A percentile compares a stretch with the other conserved stretches of the same genome.
These are phyloP conservation scores for Suillus spraguei DNA, from an alignment of 768 basidiomycete species.

Conservation along the genomic window DNA sequence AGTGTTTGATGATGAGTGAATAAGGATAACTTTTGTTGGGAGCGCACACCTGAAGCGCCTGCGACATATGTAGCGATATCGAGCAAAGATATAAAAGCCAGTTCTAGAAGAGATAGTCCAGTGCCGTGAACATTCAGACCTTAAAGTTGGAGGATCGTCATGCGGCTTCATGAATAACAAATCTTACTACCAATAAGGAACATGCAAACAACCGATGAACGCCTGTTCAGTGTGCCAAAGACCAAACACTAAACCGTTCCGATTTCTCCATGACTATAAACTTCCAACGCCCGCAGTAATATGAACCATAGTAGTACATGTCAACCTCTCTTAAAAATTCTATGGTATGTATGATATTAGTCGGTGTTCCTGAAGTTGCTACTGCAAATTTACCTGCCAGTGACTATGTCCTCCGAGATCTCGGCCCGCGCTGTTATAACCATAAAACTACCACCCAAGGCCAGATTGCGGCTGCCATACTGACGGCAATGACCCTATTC, in stretches of 20 bases:
- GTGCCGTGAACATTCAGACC: not conserved
- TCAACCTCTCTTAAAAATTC: not conserved
- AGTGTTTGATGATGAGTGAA: constrained; percentile 42
- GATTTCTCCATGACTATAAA: not conserved
- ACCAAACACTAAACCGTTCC: not conserved
- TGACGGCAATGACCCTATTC: too few species aligned
- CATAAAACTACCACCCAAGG: too few species aligned
- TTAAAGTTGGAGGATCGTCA: not conserved
- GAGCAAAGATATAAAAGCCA: not conserved
- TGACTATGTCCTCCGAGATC: not conserved
- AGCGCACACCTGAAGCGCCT: not conserved
- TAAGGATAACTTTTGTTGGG: not conserved
- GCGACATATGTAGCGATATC: not conserved
- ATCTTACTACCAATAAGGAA: too few species aligned
- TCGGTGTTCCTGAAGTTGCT: not conserved
- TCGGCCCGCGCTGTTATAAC: too few species aligned
- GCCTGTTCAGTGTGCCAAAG: not conserved
- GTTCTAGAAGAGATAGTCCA: not conserved
- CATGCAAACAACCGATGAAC: too few species aligned
- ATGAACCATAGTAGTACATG: too few species aligned
- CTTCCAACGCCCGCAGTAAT: not conserved
- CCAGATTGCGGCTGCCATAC: too few species aligned
- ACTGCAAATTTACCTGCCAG: not conserved
- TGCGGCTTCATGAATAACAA: too few species aligned
- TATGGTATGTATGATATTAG: not conserved